These are phyloP conservation scores for Dacryopinax spathularia DNA, from an alignment of 768 basidiomycete genomes.

Conservation along the genomic window DNA sequence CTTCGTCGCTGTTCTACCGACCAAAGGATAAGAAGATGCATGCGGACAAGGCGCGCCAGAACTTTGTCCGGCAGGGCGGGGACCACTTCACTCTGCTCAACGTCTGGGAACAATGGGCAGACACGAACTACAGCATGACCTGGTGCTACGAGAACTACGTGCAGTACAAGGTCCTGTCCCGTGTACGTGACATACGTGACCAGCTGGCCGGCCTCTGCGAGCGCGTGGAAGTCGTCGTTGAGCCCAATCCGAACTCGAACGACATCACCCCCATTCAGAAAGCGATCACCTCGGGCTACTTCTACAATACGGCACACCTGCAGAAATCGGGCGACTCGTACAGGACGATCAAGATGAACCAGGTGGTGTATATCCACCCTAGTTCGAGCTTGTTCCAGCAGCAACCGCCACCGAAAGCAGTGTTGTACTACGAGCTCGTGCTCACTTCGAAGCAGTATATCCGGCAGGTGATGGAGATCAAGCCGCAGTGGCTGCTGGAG, in stretches of 20 bases:
- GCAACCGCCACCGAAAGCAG: conserved; percentile 80
- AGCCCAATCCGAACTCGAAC: conserved; percentile 78
- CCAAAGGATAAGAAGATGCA: conserved; percentile 98
- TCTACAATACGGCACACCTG: conserved; percentile 85
- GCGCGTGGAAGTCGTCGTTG: conserved; percentile 83
- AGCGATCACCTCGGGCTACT: conserved; percentile 88
- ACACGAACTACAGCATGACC: conserved; percentile 58
- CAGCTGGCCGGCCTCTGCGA: conserved; percentile 93
- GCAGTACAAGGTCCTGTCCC: conserved; percentile 84
- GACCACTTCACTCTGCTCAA: conserved; percentile 97
- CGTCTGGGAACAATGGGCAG: conserved; percentile 98
- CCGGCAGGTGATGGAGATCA: conserved; percentile 96
- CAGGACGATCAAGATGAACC: conserved; percentile 87
- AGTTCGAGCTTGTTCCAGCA: conserved; percentile 89
- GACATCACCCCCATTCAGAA: conserved; percentile 91
- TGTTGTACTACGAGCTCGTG: conserved; percentile 93
- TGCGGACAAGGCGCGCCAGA: conserved; percentile 94
- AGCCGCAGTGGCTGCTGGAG: conserved; percentile 86
- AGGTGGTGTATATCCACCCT: conserved; percentile 94
- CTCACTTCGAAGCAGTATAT: conserved; percentile 93
- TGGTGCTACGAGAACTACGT: conserved; percentile 89
- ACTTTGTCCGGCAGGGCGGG: conserved; percentile 88
- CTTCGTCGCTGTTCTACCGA: conserved; percentile 84
- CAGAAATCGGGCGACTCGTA: conserved; percentile 96
- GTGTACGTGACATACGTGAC: conserved; percentile 84